Percentiles rank a stretch among this genome's conserved stretches.
Evolutionary conservation across 768 basidiomycete species (phyloP).

Genomic region (Holtermannia corniformis): DNA sequence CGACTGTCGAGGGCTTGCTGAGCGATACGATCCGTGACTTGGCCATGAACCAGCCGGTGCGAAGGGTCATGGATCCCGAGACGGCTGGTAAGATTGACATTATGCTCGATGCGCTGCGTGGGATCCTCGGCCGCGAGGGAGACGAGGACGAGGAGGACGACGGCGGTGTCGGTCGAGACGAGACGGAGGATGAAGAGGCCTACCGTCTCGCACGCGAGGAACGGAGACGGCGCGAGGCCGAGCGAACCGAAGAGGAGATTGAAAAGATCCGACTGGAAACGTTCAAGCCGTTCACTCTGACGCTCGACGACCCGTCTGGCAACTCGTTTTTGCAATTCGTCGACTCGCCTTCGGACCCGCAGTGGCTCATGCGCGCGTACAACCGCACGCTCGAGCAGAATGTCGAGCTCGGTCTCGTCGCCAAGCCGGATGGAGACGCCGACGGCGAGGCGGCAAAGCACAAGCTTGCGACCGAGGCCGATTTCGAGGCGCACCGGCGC

Average conservation of each 20-base stretch:
- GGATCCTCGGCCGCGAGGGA: slow-evolving; percentile 24
- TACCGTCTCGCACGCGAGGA: slow-evolving; percentile 33
- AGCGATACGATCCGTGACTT: slow-evolving; percentile 74
- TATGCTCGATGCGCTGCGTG: slow-evolving; percentile 52
- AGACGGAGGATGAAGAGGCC: slow-evolving; percentile 49
- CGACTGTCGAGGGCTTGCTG: slow-evolving; percentile 90
- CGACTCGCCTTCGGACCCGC: slow-evolving; percentile 77
- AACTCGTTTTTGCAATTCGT: slow-evolving; percentile 93
- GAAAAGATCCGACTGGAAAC: slow-evolving; percentile 38
- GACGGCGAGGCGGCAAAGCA: slow-evolving; percentile 32
- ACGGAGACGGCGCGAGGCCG: slow-evolving; percentile 12
- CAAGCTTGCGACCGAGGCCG: slow-evolving; percentile 24
- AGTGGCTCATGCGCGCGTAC: slow-evolving; percentile 83
- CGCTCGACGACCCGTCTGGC: slow-evolving; percentile 84
- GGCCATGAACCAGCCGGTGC: slow-evolving; percentile 67
- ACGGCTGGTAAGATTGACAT: slow-evolving; percentile 63
- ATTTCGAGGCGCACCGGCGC: slow-evolving; percentile 15
- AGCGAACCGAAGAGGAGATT: slow-evolving; percentile 26
- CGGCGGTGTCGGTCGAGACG: slow-evolving; percentile 54
- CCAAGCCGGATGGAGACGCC: slow-evolving; percentile 33
- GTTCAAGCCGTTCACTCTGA: slow-evolving; percentile 63
- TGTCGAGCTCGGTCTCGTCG: slow-evolving; percentile 61
- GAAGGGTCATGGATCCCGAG: slow-evolving; percentile 60
- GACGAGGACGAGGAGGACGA: slow-evolving; percentile 35
- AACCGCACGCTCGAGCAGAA: slow-evolving; percentile 72